phyloP scores from a whole-genome alignment of 768 basidiomycete genomes.

The Steccherinum ochraceum region DNA sequence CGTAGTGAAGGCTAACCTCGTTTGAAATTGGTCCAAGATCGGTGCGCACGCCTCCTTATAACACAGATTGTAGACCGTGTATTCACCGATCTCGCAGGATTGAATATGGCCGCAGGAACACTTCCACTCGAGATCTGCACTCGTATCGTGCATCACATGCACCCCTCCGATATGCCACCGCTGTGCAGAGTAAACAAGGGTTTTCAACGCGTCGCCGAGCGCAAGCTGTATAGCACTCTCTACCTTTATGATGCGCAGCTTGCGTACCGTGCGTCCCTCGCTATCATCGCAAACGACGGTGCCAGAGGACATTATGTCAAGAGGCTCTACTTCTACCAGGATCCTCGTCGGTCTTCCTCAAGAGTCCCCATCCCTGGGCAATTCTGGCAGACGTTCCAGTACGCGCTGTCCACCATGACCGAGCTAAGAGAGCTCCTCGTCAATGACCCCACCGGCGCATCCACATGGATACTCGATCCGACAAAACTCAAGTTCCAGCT shows the following conservation, averaged over 20 bases:
- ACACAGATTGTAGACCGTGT: too few species aligned
- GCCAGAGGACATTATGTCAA: conserved; percentile 35
- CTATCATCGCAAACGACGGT: conserved; percentile 29
- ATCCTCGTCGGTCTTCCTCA: conserved; percentile 18
- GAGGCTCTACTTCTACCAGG: conserved; percentile 35
- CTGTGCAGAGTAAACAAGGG: conserved; percentile 41
- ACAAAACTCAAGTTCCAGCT: conserved; percentile 38
- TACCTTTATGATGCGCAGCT: conserved; percentile 30
- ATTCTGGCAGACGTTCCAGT: conserved; percentile 41
- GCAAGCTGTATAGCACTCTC: conserved; percentile 37
- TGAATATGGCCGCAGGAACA: background rate
- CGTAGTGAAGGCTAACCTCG: too few species aligned
- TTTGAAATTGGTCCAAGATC: too few species aligned
- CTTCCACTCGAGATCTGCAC: conserved; percentile 39
- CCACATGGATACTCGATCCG: conserved; percentile 42
- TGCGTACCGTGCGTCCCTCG: conserved; percentile 31
- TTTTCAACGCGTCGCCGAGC: conserved; percentile 43
- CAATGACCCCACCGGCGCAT: conserved; percentile 30
- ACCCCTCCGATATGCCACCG: conserved; percentile 31
- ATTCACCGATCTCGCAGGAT: too few species aligned
- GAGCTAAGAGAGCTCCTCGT: conserved; percentile 40
- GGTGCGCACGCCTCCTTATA: too few species aligned
- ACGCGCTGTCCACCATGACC: conserved; percentile 35
- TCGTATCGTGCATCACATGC: conserved; percentile 32
- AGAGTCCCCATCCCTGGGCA: conserved; percentile 17